These are phyloP conservation scores for Solanum bulbocastanum DNA, from an alignment of 257 asterid species.

Conservation along the genomic window DNA sequence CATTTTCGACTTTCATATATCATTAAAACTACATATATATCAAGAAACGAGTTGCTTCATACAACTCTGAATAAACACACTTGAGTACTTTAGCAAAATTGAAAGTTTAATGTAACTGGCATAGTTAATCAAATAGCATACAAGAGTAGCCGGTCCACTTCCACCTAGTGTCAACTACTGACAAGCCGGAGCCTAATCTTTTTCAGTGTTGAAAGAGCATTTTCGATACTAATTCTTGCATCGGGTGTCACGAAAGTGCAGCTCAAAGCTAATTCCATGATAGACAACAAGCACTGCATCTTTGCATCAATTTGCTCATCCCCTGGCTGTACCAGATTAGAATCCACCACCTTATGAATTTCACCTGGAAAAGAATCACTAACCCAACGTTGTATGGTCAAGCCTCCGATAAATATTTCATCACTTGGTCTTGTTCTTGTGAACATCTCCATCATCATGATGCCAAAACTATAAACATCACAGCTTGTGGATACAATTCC, in stretches of 20 bases:
- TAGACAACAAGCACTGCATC: background rate
- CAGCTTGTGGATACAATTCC: background rate
- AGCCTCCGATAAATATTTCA: background rate
- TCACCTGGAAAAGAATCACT: background rate
- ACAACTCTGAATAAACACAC: background rate
- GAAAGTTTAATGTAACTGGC: background rate
- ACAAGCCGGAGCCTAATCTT: background rate
- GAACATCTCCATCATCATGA: background rate
- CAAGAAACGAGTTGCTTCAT: background rate
- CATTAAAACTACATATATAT: too few relatives aligned
- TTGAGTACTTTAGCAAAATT: background rate
- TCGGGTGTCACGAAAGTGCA: background rate
- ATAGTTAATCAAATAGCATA: background rate
- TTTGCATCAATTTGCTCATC: background rate
- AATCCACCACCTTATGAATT: background rate
- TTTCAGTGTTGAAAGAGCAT: background rate
- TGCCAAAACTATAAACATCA: background rate
- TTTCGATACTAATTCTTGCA: background rate
- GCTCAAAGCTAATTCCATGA: background rate
- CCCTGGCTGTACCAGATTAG: background rate
- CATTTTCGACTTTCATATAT: background rate
- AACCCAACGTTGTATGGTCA: background rate
- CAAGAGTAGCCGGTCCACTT: background rate
- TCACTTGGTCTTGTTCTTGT: background rate
- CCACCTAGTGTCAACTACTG: background rate